Evolutionary conservation across 2,329 filamentous ascomycete genomes (phyloP).

Genomic region (Clonostachys rosea): DNA sequence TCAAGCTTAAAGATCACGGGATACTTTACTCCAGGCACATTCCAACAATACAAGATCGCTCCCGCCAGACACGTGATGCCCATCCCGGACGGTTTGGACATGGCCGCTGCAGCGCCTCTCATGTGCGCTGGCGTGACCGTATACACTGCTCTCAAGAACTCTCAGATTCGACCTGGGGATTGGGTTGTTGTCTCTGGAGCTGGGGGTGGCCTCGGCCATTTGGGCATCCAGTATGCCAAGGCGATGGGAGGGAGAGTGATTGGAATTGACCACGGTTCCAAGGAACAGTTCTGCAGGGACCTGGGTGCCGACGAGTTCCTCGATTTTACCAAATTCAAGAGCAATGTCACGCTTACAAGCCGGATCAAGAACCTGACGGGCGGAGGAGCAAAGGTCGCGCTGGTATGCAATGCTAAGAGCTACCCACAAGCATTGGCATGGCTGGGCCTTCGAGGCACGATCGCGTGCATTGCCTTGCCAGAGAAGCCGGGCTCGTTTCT

Average conservation of each 20-base stretch:
- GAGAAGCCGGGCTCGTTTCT: neutral
- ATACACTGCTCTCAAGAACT: conserved; percentile 69
- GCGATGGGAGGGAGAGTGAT: neutral
- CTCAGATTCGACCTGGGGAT: conserved; percentile 59
- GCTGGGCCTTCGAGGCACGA: neutral
- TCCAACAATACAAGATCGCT: conserved; percentile 11
- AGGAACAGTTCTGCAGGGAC: too few relatives aligned
- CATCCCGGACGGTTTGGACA: conserved; percentile 25
- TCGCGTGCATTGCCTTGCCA: neutral
- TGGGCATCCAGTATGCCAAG: neutral
- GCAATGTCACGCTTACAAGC: neutral
- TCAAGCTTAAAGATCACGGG: neutral
- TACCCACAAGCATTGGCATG: neutral
- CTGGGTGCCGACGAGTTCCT: neutral
- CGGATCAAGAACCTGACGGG: neutral
- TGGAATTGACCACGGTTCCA: neutral
- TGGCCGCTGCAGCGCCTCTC: conserved; percentile 48
- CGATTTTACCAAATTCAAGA: neutral
- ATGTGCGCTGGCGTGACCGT: conserved; percentile 64
- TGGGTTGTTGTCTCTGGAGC: conserved; percentile 69
- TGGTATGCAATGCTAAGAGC: neutral
- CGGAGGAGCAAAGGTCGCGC: neutral
- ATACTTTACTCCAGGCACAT: conserved; percentile 1
- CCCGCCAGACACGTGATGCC: conserved; percentile 33
- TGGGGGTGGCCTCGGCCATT: conserved; percentile 5